Conservation (phyloP, 2,329 filamentous ascomycete genomes). For the Sporothrix dimorphospora region DNA sequence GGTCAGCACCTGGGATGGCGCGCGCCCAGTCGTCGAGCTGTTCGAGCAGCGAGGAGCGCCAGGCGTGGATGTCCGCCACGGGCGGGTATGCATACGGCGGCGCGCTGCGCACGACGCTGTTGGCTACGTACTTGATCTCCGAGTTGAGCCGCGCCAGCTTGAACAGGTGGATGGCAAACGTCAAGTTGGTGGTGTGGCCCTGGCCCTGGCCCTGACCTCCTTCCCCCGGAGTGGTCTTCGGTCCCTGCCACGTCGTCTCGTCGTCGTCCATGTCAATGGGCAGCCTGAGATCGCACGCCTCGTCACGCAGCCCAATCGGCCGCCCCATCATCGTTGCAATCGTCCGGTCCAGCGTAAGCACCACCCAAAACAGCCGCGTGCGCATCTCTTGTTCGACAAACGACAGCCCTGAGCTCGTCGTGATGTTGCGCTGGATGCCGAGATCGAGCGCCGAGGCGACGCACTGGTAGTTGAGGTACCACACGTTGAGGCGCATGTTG, state of each 20-base stretch:
- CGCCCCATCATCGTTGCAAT: conserved; percentile 60
- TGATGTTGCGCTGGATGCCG: conserved; percentile 51
- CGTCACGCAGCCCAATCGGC: conserved; percentile 58
- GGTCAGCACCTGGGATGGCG: conserved; percentile 5
- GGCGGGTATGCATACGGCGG: conserved; percentile 54
- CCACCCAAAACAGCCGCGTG: conserved; percentile 59
- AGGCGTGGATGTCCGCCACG: conserved; percentile 48
- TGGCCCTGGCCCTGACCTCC: no score
- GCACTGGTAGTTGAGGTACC: conserved; percentile 60
- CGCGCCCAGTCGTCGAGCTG: conserved; percentile 47
- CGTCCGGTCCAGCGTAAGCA: conserved; percentile 55
- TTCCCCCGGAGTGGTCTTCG: no score
- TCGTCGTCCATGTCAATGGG: conserved; percentile 39
- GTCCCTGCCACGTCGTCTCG: background rate
- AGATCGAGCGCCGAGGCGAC: conserved; percentile 45
- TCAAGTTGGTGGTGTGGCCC: conserved; percentile 3
- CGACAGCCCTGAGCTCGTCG: background rate
- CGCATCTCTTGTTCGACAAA: conserved; percentile 49
- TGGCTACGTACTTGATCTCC: conserved; percentile 60
- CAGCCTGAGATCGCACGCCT: conserved; percentile 54
- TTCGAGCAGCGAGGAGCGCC: conserved; percentile 50
- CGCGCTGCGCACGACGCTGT: conserved; percentile 53
- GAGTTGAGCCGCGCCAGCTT: conserved; percentile 54
- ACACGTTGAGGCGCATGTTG: conserved; percentile 49
- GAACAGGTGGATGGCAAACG: conserved; percentile 52